Evolutionary conservation across 805 yeast genomes (phyloP), one percentile per base, ranked within the genome.

Genomic region (Schizosaccharomyces osmophilus): DNA sequence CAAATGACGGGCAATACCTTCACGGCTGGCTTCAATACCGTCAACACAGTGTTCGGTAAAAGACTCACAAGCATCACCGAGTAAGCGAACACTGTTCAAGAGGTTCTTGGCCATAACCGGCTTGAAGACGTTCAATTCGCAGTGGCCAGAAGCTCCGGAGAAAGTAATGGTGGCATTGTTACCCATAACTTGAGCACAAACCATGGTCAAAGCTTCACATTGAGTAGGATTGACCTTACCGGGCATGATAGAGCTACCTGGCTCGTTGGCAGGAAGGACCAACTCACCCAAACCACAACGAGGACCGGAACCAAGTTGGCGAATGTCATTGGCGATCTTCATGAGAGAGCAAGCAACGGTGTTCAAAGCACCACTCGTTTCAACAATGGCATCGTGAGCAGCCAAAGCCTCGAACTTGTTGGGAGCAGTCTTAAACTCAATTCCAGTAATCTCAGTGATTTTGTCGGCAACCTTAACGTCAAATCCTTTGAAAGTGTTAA

Each of bases 141-240:
- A 93, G 78, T 93, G 98, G 68, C 98, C 98, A 48, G 95, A 86
- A 48, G 98, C 97, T 71, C 98, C 98, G 55, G 96, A 95, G 72
- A 87, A 87, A 43, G 97, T 89, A 75, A 93, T 86, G 65, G 96
- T 82, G 57, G 95, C 75, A 75, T 93, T 83, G 82, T 93, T 93
- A 73, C 98, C 98, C 72, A 93, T 87, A 32, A 93, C 97, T 79
- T 93, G 98, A 65, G 93, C 81, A 72, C 95, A 88, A 64, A 90
- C 96, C 95, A 93, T 94, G 66, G 97, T 93, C 73, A 93, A 77
- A 62, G 98, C 98, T 79, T 93, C 98, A 74, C 89, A 89, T 78
- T 93, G 98, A 62, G 98, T 93, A 66, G 98, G 98, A 80, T 93
- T 93, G 65, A 93, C 97, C 78, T 93, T 93, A 72, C 98, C 98